Conservation (phyloP, 2,329 filamentous ascomycete genomes). For the Stenocarpella maydis region DNA sequence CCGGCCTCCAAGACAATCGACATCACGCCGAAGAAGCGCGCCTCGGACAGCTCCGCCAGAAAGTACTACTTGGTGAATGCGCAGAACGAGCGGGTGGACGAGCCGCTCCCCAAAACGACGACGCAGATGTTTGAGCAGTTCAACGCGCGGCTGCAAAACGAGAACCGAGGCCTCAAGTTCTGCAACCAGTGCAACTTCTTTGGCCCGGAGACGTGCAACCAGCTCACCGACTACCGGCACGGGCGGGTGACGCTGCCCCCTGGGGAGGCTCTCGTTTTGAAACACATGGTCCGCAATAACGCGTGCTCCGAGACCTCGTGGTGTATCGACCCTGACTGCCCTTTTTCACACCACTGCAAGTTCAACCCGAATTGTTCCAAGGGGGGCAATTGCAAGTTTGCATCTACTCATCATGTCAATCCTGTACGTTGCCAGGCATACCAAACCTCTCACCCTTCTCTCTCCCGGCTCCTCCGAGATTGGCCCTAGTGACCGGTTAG, state of each 20-base stretch:
- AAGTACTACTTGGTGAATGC: not conserved
- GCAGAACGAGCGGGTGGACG: not conserved
- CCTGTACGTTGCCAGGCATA: not conserved
- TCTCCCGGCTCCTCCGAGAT: too few relatives aligned
- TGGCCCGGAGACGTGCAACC: not conserved
- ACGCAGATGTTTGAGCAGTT: not conserved
- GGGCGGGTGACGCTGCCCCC: not conserved
- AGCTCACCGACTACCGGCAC: not conserved
- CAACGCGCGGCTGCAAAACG: not conserved
- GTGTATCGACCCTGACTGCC: not conserved
- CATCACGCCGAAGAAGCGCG: not conserved
- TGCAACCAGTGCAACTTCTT: conserved; percentile 2
- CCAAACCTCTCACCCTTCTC: too few relatives aligned
- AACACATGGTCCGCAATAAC: not conserved
- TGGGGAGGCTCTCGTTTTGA: not conserved
- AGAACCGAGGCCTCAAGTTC: not conserved
- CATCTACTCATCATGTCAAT: not conserved
- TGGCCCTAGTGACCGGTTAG: not conserved
- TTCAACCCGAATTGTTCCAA: not conserved
- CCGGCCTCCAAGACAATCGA: not conserved
- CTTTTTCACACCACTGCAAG: not conserved
- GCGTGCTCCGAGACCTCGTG: not conserved
- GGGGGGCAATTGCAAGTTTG: not conserved
- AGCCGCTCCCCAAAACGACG: not conserved
- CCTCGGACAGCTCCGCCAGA: not conserved